Evolutionary conservation across 169 alveolate genomes (phyloP).

Genomic region (Cryptosporidium andersoni): DNA sequence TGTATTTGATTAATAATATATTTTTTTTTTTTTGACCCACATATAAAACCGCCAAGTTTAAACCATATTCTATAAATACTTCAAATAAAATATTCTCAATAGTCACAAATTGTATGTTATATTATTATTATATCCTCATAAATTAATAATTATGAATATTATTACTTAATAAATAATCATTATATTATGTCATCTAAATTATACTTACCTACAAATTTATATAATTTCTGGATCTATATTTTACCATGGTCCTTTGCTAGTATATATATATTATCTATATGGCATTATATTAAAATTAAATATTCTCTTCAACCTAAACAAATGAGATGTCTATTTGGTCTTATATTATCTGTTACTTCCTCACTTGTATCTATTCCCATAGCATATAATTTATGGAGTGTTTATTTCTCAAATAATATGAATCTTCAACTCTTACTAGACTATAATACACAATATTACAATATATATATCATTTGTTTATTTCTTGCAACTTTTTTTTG

Average conservation of each 20-base stretch:
- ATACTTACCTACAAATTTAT: no score
- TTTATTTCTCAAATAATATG: slow-evolving; percentile 27
- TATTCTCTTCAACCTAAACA: slow-evolving; percentile 7
- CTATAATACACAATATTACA: slow-evolving; percentile 14
- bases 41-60: no score
- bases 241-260: not conserved
- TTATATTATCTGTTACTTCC: slow-evolving; percentile 9
- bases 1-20: no score
- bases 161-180: no score
- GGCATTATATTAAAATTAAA: slow-evolving; percentile 29
- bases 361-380: slow-evolving; percentile 46
- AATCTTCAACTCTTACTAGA: slow-evolving; percentile 16
- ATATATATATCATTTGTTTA: slow-evolving; percentile 1
- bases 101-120: no score
- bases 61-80: no score
- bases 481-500: slow-evolving; percentile 17
- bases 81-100: no score
- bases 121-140: no score
- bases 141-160: no score
- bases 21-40: no score
- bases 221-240: not conserved
- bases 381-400: slow-evolving; percentile 37
- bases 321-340: slow-evolving; percentile 42
- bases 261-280: not conserved
- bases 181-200: no score